Percentiles rank a stretch among this genome's conserved stretches.
phyloP scores from a whole-genome alignment of 176 grass and related monocot genomes.

The Guadua angustifolia region DNA sequence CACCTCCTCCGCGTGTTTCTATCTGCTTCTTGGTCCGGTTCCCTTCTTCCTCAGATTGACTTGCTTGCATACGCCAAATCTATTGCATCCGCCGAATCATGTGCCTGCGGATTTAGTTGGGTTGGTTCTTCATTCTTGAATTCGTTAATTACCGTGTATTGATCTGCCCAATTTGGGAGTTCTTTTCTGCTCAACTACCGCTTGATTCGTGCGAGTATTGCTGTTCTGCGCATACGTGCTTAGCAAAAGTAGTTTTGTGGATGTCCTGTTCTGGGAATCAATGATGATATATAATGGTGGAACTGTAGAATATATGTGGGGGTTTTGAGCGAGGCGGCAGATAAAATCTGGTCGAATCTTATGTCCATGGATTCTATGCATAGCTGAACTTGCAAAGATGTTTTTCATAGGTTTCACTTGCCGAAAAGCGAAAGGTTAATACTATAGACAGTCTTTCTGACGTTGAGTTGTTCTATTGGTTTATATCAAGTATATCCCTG shows the following conservation, averaged over 20 bases:
- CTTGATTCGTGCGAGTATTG: not conserved
- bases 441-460: not conserved
- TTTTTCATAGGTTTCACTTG: not conserved
- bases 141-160: not conserved
- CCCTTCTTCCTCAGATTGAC: not conserved
- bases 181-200: not conserved
- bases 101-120: not conserved
- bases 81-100: not conserved
- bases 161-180: not conserved
- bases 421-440: not conserved
- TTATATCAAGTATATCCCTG: conserved; percentile 9
- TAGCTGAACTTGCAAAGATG: not conserved
- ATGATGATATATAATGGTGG: too few relatives aligned
- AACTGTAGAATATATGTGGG: too few relatives aligned
- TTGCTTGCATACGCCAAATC: not conserved
- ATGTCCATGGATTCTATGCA: not conserved
- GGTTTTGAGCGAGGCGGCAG: too few relatives aligned
- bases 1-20: not conserved
- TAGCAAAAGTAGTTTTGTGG: not conserved
- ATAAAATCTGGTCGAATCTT: too few relatives aligned
- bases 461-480: conserved; percentile 4
- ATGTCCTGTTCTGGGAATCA: too few relatives aligned
- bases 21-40: not conserved
- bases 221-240: not conserved
- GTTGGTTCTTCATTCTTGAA: not conserved